Evolutionary conservation across 768 basidiomycete species (phyloP).

Genomic region (Baorangia bicolor): DNA sequence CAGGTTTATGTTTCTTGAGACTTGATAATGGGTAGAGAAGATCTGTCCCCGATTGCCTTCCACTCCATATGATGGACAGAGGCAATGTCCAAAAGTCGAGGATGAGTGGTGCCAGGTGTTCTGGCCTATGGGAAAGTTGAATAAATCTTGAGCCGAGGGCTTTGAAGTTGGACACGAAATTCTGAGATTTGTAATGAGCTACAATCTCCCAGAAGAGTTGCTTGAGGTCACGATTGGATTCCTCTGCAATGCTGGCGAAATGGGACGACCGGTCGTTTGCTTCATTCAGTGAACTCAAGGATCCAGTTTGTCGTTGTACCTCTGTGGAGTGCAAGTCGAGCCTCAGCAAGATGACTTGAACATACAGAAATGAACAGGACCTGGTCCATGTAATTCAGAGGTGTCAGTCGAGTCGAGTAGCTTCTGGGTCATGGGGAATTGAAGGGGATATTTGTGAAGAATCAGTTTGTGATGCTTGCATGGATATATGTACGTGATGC

Average conservation of each 20-base stretch:
- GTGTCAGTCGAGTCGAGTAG: neutral
- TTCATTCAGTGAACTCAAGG: neutral
- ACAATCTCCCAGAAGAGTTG: neutral
- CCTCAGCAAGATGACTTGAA: neutral
- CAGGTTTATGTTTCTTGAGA: slow-evolving; percentile 5
- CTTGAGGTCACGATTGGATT: neutral
- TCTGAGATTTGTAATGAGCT: neutral
- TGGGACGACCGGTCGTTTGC: neutral
- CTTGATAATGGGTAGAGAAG: slow-evolving; percentile 6
- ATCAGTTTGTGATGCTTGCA: too few species aligned
- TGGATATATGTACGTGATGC: too few species aligned
- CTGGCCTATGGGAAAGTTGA: neutral
- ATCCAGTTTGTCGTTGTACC: neutral
- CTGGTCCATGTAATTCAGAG: neutral
- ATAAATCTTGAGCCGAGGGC: neutral
- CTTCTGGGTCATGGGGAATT: neutral
- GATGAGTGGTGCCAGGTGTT: neutral
- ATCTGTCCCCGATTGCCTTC: neutral
- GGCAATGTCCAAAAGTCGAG: slow-evolving; percentile 3
- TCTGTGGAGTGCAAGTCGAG: neutral
- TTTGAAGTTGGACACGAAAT: neutral
- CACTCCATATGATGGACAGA: neutral
- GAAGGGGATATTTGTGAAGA: too few species aligned
- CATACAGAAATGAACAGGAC: neutral
- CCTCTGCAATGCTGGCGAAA: neutral